Conservation (phyloP, 192 early-diverging fungal genomes). For the Coemansia sp. region DNA sequence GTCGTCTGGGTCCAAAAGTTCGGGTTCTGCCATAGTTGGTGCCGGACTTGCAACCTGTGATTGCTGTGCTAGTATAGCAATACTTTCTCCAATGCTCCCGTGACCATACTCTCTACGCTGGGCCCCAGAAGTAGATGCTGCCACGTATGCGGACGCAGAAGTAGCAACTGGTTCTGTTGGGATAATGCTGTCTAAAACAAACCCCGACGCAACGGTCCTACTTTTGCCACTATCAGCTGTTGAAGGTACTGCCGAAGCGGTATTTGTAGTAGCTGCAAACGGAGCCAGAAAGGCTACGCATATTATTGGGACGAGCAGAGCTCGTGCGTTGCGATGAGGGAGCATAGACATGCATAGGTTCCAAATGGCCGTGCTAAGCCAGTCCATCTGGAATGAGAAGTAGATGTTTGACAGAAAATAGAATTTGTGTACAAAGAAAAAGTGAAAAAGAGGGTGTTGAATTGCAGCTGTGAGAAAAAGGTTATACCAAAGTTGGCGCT, state of each 20-base stretch:
- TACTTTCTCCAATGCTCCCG: neutral
- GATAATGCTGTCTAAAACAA: neutral
- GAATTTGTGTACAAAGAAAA: constrained; percentile 5
- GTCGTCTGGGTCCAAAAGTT: neutral
- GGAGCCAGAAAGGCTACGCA: constrained; percentile 37
- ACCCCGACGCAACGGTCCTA: neutral
- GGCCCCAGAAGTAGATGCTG: neutral
- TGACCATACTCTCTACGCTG: neutral
- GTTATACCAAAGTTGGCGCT: no score
- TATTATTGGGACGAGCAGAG: constrained; percentile 40
- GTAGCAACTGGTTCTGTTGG: neutral
- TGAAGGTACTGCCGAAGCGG: constrained; percentile 6
- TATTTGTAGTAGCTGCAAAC: constrained; percentile 8
- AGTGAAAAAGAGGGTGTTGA: constrained; percentile 1
- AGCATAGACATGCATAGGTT: constrained; percentile 51
- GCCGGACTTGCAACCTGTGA: neutral
- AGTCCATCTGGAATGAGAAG: constrained; percentile 22
- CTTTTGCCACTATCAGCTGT: constrained; percentile 1
- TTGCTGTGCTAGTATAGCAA: neutral
- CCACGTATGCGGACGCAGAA: neutral
- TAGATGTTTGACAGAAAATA: neutral
- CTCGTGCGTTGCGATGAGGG: constrained; percentile 42
- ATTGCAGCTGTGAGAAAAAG: neutral
- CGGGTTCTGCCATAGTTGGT: neutral
- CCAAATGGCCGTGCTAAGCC: constrained; percentile 39